Base-by-base conservation (phyloP, 352 stramenopile genomes). In the Heterotrichella gracilis region DNA sequence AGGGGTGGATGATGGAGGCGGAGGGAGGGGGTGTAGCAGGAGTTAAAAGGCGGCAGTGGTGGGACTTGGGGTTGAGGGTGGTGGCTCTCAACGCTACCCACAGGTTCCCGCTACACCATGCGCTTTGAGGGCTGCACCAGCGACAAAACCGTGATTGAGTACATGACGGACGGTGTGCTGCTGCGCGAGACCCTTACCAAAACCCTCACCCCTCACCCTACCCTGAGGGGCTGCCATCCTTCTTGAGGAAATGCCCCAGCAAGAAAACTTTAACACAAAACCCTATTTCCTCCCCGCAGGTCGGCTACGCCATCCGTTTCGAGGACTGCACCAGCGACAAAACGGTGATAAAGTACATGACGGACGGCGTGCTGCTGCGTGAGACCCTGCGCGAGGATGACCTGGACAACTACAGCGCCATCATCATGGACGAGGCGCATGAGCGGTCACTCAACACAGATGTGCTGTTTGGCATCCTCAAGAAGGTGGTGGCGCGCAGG, bases 311-410 rank as follows among this genome's bases (percentile, higher is more conserved):
- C 0, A 95, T 95, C 73, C 85, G 87, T 25, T 95, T 95, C 71
- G 87, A 95, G 70, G 87, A 95, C 73, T 72, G 88, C 1, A 92
- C 85, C 2, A 86, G 79, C 2, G 82, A 94, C 71, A 89, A 94
- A 71, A 97, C 90, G 0, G 76, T 91, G 3, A 88, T 97, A 74
- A 96, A 96, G 80, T 97, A 96, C 76, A 90, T 92, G 83, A 92
- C 84, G 1, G 84, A 92, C 71, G 84, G 84, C 67, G 80, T 90
- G 25, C 71, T 92, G 64, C 71, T 92, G 32, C 80, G 81, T n/a
- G 92, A 99, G 77, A 94, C 82, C 0, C 79, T 94, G 20, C 83
- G 82, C 0, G 85, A 91, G 68, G 75, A 80, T 0, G 79, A 88
- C 64, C 71, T 92, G 17, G 81, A 89, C 68, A 83, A 81, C 21